Conservation (phyloP, 495 filamentous ascomycete genomes). For the Hamigera avellanea region DNA sequence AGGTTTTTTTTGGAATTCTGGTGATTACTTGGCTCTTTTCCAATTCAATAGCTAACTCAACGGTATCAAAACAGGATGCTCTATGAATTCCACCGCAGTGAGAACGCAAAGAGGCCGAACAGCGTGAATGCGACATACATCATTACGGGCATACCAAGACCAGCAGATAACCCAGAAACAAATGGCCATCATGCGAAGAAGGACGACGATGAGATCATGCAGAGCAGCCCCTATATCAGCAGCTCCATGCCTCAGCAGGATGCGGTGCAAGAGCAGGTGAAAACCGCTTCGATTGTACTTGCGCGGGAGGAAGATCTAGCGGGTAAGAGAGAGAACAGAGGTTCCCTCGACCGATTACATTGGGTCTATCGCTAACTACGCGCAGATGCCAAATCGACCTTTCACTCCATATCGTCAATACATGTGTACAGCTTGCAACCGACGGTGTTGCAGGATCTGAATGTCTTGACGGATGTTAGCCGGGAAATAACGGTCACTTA, state of each 20-base stretch:
- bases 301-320: constrained; percentile 71
- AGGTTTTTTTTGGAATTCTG: constrained; percentile 9
- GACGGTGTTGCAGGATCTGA: constrained; percentile 60
- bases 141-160: constrained; percentile 49
- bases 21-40: too few relatives aligned
- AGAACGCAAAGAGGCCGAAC: constrained; percentile 66
- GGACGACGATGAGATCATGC: constrained; percentile 56
- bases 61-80: constrained; percentile 52
- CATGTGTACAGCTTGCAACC: constrained; percentile 82
- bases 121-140: constrained; percentile 82
- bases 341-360: not conserved
- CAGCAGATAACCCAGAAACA: constrained; percentile 16
- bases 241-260: constrained; percentile 47
- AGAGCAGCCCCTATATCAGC: constrained; percentile 52
- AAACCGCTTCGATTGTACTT: constrained; percentile 52
- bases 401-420: constrained; percentile 58
- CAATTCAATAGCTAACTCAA: too few relatives aligned
- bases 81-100: constrained; percentile 70
- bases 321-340: constrained; percentile 38
- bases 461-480: constrained; percentile 57
- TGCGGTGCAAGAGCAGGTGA: constrained; percentile 13
- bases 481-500: constrained; percentile 43
- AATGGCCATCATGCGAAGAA: constrained; percentile 19
- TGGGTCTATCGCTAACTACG: not conserved
- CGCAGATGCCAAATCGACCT: constrained; percentile 54